These are phyloP conservation scores for Phaseolus lunatus DNA, from an alignment of 306 rosid genomes.

Conservation along the genomic window DNA sequence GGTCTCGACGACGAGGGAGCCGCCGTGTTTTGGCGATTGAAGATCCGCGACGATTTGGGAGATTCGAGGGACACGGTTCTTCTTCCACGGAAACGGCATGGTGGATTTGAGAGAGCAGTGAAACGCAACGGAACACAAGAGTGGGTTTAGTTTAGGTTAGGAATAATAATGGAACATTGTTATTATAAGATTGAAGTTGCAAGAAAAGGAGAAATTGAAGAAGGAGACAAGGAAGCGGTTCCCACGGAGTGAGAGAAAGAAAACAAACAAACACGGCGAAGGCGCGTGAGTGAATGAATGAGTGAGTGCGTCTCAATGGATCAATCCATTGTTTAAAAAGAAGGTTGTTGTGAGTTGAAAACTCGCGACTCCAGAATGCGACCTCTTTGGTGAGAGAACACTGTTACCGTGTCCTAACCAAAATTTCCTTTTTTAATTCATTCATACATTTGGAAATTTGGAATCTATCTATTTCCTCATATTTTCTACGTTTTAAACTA, in stretches of 20 bases:
- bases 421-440: background rate
- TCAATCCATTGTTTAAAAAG: background rate
- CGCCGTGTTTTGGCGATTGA: constrained; percentile 69
- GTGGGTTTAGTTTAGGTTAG: background rate
- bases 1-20: constrained; percentile 81
- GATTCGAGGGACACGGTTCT: constrained; percentile 57
- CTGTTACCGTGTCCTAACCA: background rate
- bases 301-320: background rate
- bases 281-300: constrained; percentile 28
- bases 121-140: background rate
- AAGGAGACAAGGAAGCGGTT: constrained; percentile 23
- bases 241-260: constrained; percentile 21
- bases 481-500: background rate
- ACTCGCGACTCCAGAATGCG: background rate
- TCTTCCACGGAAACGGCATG: constrained; percentile 93
- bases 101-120: background rate
- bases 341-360: constrained; percentile 40
- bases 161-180: constrained; percentile 8
- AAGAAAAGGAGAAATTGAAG: background rate
- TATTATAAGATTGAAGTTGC: background rate
- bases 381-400: background rate
- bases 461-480: background rate
- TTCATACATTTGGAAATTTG: background rate
- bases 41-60: constrained; percentile 86
- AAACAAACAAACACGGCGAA: background rate